A percentile compares a stretch with the other conserved stretches of the same genome.
Conservation (phyloP, 1,284 basidiomycete species). For the Ustilago loliicola region DNA sequence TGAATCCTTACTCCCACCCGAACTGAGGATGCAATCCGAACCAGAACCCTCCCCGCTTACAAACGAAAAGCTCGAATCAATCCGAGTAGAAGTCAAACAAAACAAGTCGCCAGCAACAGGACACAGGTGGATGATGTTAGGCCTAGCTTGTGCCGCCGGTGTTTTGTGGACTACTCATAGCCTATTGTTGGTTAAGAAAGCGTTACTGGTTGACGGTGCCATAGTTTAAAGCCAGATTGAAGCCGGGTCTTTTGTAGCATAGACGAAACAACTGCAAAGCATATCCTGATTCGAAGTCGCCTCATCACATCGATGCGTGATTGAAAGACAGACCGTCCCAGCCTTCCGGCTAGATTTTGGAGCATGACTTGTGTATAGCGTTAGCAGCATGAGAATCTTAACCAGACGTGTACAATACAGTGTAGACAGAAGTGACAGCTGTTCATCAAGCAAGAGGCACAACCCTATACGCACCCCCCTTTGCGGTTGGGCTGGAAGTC, state of each 20-base stretch:
- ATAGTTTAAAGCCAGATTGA: background rate
- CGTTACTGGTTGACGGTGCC: background rate
- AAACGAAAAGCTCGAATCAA: background rate
- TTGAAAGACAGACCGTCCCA: too few species aligned
- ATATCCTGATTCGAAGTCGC: too few species aligned
- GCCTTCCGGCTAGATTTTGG: too few species aligned
- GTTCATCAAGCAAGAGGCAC: background rate
- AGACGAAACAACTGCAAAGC: background rate
- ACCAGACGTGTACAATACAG: background rate
- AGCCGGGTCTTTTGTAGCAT: background rate
- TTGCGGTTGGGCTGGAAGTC: background rate
- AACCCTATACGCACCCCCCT: background rate
- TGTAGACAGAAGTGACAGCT: background rate
- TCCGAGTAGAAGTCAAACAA: background rate
- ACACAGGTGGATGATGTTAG: background rate
- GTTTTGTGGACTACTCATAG: background rate
- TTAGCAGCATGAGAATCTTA: too few species aligned
- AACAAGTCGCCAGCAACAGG: background rate
- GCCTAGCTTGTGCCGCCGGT: background rate
- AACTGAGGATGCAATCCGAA: constrained; percentile 6
- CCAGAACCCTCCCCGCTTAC: background rate
- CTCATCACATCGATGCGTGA: too few species aligned
- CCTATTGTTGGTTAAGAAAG: background rate
- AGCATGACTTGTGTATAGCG: too few species aligned
- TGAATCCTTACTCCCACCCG: constrained; percentile 31